Conservation (phyloP, 2,329 filamentous ascomycete genomes). For the Fusarium sp. region DNA sequence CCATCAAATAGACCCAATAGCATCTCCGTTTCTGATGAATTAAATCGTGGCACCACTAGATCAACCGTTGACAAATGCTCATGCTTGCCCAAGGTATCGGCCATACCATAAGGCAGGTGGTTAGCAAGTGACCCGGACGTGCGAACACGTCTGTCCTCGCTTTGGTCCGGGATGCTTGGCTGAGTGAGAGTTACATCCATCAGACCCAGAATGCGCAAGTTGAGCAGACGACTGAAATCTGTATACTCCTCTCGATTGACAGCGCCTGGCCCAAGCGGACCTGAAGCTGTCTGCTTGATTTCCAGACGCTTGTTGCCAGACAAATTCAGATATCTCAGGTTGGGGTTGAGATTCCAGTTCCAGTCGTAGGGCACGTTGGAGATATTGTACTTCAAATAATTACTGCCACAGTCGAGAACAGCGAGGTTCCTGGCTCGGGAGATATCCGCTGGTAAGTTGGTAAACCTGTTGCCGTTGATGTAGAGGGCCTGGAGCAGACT, state of each 20-base stretch:
- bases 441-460: constrained; percentile 93
- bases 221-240: constrained; percentile 87
- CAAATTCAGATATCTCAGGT: constrained; percentile 93
- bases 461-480: constrained; percentile 98
- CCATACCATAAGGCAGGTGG: constrained; percentile 95
- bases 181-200: constrained; percentile 99
- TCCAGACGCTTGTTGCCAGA: constrained; percentile 97
- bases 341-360: constrained; percentile 99
- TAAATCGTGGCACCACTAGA: constrained; percentile 92
- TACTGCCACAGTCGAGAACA: constrained; percentile 94
- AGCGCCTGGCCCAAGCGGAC: constrained; percentile 63
- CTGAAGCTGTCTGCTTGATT: constrained; percentile 74
- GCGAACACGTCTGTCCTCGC: constrained; percentile 91
- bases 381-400: constrained; percentile 97
- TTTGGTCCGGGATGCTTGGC: constrained; percentile 93
- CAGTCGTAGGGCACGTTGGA: constrained; percentile 99
- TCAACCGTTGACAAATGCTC: constrained; percentile 97
- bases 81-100: constrained; percentile 90
- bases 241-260: constrained; percentile 77
- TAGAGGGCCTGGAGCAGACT: constrained; percentile 90
- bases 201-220: constrained; percentile 88
- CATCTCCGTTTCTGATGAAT: constrained; percentile 89
- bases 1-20: constrained; percentile 97
- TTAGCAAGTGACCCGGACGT: constrained; percentile 97
- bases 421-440: constrained; percentile 93